Base-by-base conservation (phyloP, 2,329 filamentous ascomycete species). In the Lasiodiplodia gonubiensis region DNA sequence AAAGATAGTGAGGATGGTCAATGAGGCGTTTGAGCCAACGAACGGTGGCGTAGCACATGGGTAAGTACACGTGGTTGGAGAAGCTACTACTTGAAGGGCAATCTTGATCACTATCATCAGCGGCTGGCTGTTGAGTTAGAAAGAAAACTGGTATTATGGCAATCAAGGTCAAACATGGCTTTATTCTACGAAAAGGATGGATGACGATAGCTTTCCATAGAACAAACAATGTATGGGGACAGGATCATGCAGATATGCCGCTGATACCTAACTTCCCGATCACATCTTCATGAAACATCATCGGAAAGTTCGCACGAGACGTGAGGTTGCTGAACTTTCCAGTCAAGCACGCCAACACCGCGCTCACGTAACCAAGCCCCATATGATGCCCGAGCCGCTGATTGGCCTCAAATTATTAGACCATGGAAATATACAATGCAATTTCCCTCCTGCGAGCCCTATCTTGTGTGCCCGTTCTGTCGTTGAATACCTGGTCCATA, bases 401-500 rank as follows among this genome's bases (percentile, higher is more conserved):
- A 4, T 64, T 23, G 25, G 68, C 49, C 35, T 48, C 48, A 14
- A n/a, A n/a, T n/a, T n/a, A n/a, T n/a, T n/a, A n/a, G n/a, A n/a
- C n/a, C n/a, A n/a, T n/a, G n/a, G n/a, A n/a, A n/a, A n/a, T n/a
- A n/a, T n/a, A n/a, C n/a, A n/a, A n/a, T n/a, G n/a, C 18, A 23
- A 63, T 49, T 14, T 33, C 33, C 25, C 49, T 77, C 35, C 75
- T 68, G 21, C 70, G 69, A 67, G 74, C 76, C 42, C 72, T 70
- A 54, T 71, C 71, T 69, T 77, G 73, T 54, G 77, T 76, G 14
- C 72, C 75, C 37, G 74, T 33, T 33, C 30, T 53, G 69, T 79
- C 77, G 52, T 74, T 72, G 69, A 80, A 80, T 23, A 80, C 76
- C 30, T 70, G 68, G 64, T 80, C 77, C 76, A 80, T 80, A 66